These are phyloP conservation scores for Coniochaeta hoffmannii DNA, from an alignment of 2,329 filamentous ascomycete genomes.

Conservation along the genomic window DNA sequence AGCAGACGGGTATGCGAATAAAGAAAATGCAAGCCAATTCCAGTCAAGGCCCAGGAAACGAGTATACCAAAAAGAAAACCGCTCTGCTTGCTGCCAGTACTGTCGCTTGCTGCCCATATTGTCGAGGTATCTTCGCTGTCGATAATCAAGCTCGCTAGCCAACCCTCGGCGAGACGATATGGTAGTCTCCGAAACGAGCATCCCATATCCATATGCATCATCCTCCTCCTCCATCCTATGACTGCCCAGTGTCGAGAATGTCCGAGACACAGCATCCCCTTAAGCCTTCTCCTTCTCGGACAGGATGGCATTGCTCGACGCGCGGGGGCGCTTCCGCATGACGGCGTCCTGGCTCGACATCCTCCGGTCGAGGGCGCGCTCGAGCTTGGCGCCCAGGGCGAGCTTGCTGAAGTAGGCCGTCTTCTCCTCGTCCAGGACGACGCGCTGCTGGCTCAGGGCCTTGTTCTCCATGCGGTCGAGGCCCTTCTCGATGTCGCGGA, in stretches of 20 bases:
- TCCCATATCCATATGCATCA: background rate
- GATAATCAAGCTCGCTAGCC: background rate
- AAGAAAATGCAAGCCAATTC: background rate
- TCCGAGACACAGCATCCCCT: background rate
- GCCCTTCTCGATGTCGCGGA: constrained; percentile 65
- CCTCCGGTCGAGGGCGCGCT: constrained; percentile 75
- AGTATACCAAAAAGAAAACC: background rate
- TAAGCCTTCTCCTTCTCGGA: constrained; percentile 28
- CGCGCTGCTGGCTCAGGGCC: constrained; percentile 74
- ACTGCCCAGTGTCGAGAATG: background rate
- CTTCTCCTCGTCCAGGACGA: constrained; percentile 72
- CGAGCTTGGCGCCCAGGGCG: constrained; percentile 82
- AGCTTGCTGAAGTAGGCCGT: constrained; percentile 76
- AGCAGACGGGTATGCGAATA: constrained; percentile 3
- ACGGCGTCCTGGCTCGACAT: constrained; percentile 87
- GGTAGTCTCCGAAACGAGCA: no score
- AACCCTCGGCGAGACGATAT: no score
- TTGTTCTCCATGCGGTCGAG: constrained; percentile 88
- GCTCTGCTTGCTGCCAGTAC: background rate
- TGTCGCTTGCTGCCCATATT: background rate
- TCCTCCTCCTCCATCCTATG: background rate
- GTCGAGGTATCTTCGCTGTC: background rate
- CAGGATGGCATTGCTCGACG: constrained; percentile 10
- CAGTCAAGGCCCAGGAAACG: background rate
- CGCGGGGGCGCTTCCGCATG: constrained; percentile 50